Conservation (phyloP, 108 stramenopile species). For the Cyclotella distinguenda region DNA sequence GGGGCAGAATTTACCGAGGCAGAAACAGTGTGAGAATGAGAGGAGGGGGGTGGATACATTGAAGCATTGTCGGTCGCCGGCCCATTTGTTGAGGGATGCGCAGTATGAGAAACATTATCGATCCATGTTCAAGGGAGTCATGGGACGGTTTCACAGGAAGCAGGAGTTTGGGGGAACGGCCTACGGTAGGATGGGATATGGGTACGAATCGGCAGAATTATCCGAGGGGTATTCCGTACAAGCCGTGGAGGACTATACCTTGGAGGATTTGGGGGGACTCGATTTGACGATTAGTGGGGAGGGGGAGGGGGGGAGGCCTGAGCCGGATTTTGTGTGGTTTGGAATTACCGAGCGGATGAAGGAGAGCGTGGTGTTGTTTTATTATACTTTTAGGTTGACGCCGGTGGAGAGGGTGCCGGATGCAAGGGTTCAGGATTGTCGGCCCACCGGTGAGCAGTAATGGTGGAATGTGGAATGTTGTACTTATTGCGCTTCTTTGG, state of each 20-base stretch:
- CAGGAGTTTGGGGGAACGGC: slow-evolving; percentile 34
- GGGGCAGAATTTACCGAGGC: slow-evolving; percentile 5
- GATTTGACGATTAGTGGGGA: slow-evolving; percentile 34
- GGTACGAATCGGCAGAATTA: slow-evolving; percentile 30
- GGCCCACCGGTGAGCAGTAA: slow-evolving; percentile 14
- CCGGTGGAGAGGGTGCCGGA: slow-evolving; percentile 23
- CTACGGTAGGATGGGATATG: slow-evolving; percentile 41
- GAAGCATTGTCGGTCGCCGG: slow-evolving; percentile 35
- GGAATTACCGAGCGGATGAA: slow-evolving; percentile 48
- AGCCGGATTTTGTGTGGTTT: slow-evolving; percentile 48
- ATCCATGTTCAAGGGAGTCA: slow-evolving; percentile 44
- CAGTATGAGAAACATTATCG: slow-evolving; percentile 49
- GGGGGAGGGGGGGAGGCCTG: slow-evolving; percentile 33
- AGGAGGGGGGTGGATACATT: slow-evolving; percentile 29
- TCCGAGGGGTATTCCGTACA: slow-evolving; percentile 39
- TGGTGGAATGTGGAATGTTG: background rate
- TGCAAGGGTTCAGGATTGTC: slow-evolving; percentile 35
- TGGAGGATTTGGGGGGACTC: slow-evolving; percentile 42
- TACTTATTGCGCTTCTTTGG: too few relatives aligned
- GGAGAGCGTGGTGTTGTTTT: slow-evolving; percentile 28
- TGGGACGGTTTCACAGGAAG: slow-evolving; percentile 42
- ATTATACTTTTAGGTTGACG: slow-evolving; percentile 21
- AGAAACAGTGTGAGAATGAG: slow-evolving; percentile 23
- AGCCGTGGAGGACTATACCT: slow-evolving; percentile 38
- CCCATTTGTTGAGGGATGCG: slow-evolving; percentile 21